These are phyloP conservation scores for Entomortierella chlamydospora DNA, from an alignment of 192 early-diverging fungal genomes.

Conservation along the genomic window DNA sequence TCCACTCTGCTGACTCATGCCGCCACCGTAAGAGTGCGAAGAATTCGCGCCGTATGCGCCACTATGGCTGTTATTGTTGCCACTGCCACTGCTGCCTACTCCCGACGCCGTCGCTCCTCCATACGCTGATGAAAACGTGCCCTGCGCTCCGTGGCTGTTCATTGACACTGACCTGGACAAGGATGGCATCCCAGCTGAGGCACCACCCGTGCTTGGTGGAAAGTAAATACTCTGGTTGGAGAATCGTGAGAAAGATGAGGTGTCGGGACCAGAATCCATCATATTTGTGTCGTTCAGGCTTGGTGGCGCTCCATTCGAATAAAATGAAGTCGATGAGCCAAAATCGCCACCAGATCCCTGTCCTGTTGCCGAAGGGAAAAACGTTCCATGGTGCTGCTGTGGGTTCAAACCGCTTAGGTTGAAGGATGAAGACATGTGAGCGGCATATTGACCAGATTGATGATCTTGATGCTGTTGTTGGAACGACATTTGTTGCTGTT, in stretches of 20 bases:
- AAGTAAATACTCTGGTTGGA: constrained; percentile 34
- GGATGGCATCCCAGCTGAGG: not conserved
- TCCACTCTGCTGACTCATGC: constrained; percentile 36
- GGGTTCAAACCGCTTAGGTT: constrained; percentile 26
- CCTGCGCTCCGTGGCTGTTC: not conserved
- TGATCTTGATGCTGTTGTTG: constrained; percentile 23
- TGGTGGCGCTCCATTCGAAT: constrained; percentile 16
- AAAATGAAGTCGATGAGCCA: constrained; percentile 33
- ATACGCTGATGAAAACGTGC: constrained; percentile 9
- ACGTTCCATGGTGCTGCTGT: constrained; percentile 30
- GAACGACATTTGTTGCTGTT: constrained; percentile 10
- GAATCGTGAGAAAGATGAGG: constrained; percentile 41
- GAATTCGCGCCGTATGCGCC: constrained; percentile 11
- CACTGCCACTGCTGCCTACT: constrained; percentile 4
- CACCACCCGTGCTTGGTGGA: constrained; percentile 15
- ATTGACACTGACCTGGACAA: constrained; percentile 20
- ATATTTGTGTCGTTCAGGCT: constrained; percentile 14
- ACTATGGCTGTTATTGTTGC: no score
- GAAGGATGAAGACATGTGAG: constrained; percentile 27
- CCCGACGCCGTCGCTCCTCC: no score
- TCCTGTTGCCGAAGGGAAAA: constrained; percentile 34
- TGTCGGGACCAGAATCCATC: constrained; percentile 31
- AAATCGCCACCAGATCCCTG: constrained; percentile 28
- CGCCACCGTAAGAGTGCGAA: constrained; percentile 29
- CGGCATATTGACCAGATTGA: constrained; percentile 4